Conservation (phyloP, 208 protist species). For the Pavlovales sp. region DNA sequence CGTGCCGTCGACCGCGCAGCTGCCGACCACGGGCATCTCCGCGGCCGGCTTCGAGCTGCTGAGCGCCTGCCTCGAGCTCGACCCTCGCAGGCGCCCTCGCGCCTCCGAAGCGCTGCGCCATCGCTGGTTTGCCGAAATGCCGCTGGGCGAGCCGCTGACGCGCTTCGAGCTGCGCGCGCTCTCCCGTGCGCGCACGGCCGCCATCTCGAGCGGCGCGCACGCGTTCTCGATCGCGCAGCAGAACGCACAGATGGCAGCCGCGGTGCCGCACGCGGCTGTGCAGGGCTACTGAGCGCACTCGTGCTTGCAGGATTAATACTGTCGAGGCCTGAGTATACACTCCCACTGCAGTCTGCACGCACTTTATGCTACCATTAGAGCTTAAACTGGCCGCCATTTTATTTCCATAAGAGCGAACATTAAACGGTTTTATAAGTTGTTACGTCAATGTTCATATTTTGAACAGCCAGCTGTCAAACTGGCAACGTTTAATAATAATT, state of each 20-base stretch:
- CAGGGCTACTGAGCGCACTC: too few species aligned
- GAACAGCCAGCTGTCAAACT: too few species aligned
- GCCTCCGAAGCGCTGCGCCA: neutral
- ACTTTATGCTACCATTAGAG: too few species aligned
- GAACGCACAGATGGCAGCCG: neutral
- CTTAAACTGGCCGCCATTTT: too few species aligned
- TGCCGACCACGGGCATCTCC: constrained; percentile 8
- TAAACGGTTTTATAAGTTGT: too few species aligned
- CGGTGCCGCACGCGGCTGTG: too few species aligned
- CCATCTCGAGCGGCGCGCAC: neutral
- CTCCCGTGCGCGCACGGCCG: neutral
- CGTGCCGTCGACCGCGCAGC: neutral
- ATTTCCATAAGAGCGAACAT: too few species aligned
- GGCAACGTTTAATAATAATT: too few species aligned
- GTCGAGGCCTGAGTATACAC: too few species aligned
- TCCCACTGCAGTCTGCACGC: too few species aligned
- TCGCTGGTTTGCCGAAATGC: constrained; percentile 41
- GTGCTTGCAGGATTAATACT: too few species aligned
- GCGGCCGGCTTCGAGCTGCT: constrained; percentile 27
- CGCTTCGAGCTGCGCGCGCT: constrained; percentile 12
- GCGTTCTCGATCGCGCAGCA: neutral
- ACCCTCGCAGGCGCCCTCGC: constrained; percentile 4
- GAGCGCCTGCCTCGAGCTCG: neutral
- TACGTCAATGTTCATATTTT: too few species aligned
- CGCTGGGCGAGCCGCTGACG: neutral